Evolutionary conservation across 352 stramenopile species (phyloP).

Genomic region (Aphanomyces euteiches): DNA sequence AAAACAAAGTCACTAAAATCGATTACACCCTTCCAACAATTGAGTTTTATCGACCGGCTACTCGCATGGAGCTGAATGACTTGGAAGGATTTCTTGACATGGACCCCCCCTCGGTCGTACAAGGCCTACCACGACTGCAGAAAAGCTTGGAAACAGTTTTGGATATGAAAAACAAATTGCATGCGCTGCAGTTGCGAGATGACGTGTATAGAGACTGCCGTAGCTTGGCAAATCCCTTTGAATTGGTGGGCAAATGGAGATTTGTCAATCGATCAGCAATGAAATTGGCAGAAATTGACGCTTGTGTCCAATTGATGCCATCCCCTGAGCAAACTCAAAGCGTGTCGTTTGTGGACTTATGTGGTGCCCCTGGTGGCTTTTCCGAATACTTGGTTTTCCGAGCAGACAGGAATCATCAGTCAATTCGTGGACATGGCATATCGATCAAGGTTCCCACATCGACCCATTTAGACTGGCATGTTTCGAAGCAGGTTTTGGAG

Average conservation of each 20-base stretch:
- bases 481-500: conserved; percentile 14
- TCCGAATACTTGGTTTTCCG: conserved; percentile 71
- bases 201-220: conserved; percentile 38
- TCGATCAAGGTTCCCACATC: conserved; percentile 46
- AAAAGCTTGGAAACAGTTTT: not conserved
- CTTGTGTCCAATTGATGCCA: conserved; percentile 53
- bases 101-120: not conserved
- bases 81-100: not conserved
- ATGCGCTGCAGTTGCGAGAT: not conserved
- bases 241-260: conserved; percentile 49
- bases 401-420: conserved; percentile 10
- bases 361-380: conserved; percentile 72
- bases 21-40: conserved; percentile 39
- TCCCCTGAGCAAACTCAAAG: not conserved
- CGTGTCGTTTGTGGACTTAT: conserved; percentile 70
- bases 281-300: conserved; percentile 74
- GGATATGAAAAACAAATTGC: conserved; percentile 36
- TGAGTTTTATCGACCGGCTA: conserved; percentile 30
- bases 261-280: conserved; percentile 81
- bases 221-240: conserved; percentile 50
- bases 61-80: not conserved
- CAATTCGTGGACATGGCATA: conserved; percentile 55
- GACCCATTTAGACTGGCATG: conserved; percentile 47
- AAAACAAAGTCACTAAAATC: conserved; percentile 32
- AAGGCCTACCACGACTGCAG: not conserved